Conservation (phyloP, 768 basidiomycete species). For the Tylopilus vinaceipallidus region DNA sequence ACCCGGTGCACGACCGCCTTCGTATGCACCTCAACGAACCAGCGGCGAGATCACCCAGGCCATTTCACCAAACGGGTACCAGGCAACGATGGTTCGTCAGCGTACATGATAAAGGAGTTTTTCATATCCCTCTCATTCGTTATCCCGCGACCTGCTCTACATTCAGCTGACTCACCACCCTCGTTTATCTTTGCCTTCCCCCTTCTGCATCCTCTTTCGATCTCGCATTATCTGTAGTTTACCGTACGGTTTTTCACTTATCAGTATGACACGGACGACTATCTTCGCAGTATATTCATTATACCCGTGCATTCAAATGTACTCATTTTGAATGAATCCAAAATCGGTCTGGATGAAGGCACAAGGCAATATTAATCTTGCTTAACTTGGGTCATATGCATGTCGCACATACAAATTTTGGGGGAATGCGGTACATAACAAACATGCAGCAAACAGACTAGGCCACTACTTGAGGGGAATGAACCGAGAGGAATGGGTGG, state of each 20-base stretch:
- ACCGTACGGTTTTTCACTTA: constrained; percentile 44
- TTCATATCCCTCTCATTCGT: constrained; percentile 13
- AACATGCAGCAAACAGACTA: constrained; percentile 24
- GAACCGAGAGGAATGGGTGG: constrained; percentile 86
- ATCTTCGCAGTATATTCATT: constrained; percentile 56
- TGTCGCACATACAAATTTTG: constrained; percentile 41
- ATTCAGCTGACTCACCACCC: constrained; percentile 27
- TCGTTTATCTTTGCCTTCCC: constrained; percentile 21
- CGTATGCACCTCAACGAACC: constrained; percentile 45
- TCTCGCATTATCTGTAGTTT: constrained; percentile 63
- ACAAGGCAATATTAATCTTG: not conserved
- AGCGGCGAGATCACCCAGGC: constrained; percentile 43
- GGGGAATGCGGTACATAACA: constrained; percentile 19
- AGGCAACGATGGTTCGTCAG: constrained; percentile 46
- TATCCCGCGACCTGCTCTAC: constrained; percentile 22
- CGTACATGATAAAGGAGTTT: constrained; percentile 39
- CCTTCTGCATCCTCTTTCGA: constrained; percentile 34
- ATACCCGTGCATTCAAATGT: constrained; percentile 51
- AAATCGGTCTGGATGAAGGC: constrained; percentile 9
- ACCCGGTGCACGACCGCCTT: constrained; percentile 48
- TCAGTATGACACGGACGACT: constrained; percentile 60
- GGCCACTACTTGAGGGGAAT: constrained; percentile 92
- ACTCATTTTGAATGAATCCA: constrained; percentile 37
- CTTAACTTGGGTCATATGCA: constrained; percentile 27
- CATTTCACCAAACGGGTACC: constrained; percentile 44